A percentile compares a stretch with the other conserved stretches of the same genome.
Evolutionary conservation across 257 asterid genomes (phyloP).

Genomic region (Phtheirospermum japonicum): DNA sequence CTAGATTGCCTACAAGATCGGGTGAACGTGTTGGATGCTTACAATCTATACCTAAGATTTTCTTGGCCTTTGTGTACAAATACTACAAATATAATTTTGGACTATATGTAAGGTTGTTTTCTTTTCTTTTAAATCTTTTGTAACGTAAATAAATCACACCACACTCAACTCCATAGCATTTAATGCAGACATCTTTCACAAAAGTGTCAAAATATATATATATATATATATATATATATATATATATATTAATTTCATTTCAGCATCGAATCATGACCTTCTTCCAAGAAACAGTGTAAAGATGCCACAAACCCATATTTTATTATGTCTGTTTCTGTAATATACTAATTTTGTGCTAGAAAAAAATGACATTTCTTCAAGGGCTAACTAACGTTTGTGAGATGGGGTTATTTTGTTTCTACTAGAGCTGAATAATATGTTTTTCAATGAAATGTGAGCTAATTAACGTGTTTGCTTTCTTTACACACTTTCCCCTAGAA

Average conservation of each 20-base stretch:
- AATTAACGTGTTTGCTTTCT: no score
- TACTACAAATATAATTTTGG: not conserved
- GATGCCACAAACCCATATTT: no score
- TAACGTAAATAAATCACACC: slow-evolving; percentile 7
- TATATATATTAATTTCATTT: no score
- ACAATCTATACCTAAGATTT: not conserved
- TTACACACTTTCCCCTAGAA: no score
- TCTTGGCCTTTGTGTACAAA: slow-evolving; percentile 12
- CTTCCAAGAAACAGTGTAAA: no score
- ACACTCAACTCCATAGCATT: slow-evolving; percentile 1
- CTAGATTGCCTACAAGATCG: not conserved
- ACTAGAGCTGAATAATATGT: not conserved
- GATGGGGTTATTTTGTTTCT: not conserved
- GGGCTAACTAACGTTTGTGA: no score
- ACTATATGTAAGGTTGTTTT: no score
- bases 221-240: no score
- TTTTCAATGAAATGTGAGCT: not conserved
- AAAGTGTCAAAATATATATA: no score
- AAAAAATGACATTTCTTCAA: slow-evolving; percentile 30
- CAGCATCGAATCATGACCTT: no score
- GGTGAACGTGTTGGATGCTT: not conserved
- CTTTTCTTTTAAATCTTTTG: not conserved
- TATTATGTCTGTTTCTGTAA: slow-evolving; percentile 9
- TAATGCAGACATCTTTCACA: slow-evolving; percentile 25
- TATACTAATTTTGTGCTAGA: slow-evolving; percentile 29